A percentile compares a stretch with the other conserved stretches of the same genome.
Conservation (phyloP, 148 eudicot species). For the Nepenthes mirabilis region DNA sequence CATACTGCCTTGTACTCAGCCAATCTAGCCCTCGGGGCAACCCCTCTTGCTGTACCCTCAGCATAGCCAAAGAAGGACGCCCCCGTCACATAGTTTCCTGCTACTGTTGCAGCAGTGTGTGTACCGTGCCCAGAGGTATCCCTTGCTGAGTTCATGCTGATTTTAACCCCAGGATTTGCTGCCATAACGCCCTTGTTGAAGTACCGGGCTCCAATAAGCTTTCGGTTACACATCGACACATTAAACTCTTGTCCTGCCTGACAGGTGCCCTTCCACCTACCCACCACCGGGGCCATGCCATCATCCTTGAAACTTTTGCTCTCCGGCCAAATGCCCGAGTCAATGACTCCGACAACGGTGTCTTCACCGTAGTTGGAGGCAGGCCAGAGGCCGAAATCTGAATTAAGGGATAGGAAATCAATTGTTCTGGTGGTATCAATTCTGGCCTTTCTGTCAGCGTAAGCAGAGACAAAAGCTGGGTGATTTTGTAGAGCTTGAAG, state of each 20-base stretch:
- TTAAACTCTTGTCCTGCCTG: slow-evolving; percentile 33
- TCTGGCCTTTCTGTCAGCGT: slow-evolving; percentile 6
- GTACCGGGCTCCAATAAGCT: slow-evolving; percentile 47
- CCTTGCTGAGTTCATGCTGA: slow-evolving; percentile 33
- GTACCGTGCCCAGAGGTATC: slow-evolving; percentile 71
- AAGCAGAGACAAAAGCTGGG: slow-evolving; percentile 14
- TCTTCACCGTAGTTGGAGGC: slow-evolving; percentile 43
- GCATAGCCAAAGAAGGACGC: slow-evolving; percentile 65
- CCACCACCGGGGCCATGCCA: slow-evolving; percentile 19
- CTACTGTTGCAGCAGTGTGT: slow-evolving; percentile 55
- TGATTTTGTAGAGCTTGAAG: slow-evolving; percentile 17
- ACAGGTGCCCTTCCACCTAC: slow-evolving; percentile 47
- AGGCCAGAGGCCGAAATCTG: slow-evolving; percentile 41
- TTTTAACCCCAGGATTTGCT: slow-evolving; percentile 15
- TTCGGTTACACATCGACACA: slow-evolving; percentile 32
- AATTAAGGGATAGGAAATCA: slow-evolving; percentile 38
- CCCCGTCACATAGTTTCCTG: slow-evolving; percentile 33
- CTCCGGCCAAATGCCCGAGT: slow-evolving; percentile 72
- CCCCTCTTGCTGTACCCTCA: slow-evolving; percentile 42
- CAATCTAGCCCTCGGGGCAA: slow-evolving; percentile 56
- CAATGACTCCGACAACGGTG: slow-evolving; percentile 43
- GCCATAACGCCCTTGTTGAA: slow-evolving; percentile 50
- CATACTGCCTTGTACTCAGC: slow-evolving; percentile 62
- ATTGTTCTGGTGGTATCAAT: slow-evolving; percentile 42
- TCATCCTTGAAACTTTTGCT: slow-evolving; percentile 37